phyloP scores from a whole-genome alignment of 495 filamentous ascomycete species.

The Hypomontagnella submonticulosa region DNA sequence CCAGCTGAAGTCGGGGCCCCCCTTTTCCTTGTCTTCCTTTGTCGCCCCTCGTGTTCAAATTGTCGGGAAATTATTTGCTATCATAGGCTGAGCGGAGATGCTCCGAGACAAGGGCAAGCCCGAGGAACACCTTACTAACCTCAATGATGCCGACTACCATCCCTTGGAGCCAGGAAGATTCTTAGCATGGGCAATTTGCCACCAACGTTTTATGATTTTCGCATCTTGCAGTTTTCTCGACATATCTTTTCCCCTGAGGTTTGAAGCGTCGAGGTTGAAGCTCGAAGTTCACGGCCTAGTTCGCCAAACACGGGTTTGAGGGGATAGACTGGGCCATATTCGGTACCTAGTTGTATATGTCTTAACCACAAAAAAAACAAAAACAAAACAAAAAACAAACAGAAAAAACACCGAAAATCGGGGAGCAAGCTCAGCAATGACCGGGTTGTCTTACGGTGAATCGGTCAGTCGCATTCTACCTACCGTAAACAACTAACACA shows the following conservation, averaged over 20 bases:
- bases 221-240: not conserved
- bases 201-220: not conserved
- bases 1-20: no score
- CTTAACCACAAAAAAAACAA: no score
- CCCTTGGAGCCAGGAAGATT: not conserved
- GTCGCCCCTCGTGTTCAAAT: not conserved
- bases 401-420: no score
- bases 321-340: no score
- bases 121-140: not conserved
- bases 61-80: not conserved
- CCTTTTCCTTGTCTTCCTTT: not conserved
- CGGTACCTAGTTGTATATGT: no score
- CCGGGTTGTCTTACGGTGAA: no score
- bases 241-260: not conserved
- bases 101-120: not conserved
- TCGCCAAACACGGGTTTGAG: not conserved
- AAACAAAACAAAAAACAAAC: no score
- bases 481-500: not conserved
- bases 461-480: conserved; percentile 1
- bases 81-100: not conserved
- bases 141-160: no score
- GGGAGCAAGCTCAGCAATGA: no score
- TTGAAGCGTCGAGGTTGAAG: not conserved
- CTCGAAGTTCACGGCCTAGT: not conserved
- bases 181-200: not conserved